A percentile compares a stretch with the other conserved stretches of the same genome.
phyloP scores from a whole-genome alignment of 2,329 filamentous ascomycete genomes.

The Hypoxylon sp. region DNA sequence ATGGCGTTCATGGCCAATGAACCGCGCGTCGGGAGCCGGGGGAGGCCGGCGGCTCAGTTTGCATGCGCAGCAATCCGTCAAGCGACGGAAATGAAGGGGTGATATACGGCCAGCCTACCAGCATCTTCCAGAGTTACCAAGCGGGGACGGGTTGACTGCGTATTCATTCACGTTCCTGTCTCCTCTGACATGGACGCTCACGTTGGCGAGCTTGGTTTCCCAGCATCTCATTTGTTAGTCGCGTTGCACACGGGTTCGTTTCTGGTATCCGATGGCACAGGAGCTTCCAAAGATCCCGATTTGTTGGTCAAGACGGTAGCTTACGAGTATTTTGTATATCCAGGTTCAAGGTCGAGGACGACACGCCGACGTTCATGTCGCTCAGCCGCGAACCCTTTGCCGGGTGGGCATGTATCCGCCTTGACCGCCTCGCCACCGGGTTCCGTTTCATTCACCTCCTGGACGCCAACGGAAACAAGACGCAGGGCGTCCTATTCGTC shows the following conservation, averaged over 20 bases:
- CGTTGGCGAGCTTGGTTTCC: constrained; percentile 13
- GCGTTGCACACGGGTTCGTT: constrained; percentile 24
- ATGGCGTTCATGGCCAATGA: constrained; percentile 26
- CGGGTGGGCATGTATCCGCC: constrained; percentile 66
- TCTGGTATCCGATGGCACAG: constrained; percentile 13
- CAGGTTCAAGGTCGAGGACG: constrained; percentile 65
- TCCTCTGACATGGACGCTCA: constrained; percentile 23
- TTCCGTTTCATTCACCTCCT: constrained; percentile 63
- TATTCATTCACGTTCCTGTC: background rate
- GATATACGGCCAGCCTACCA: constrained; percentile 24
- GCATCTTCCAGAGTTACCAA: background rate
- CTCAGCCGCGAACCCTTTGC: constrained; percentile 52
- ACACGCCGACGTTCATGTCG: constrained; percentile 44
- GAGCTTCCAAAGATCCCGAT: constrained; percentile 25
- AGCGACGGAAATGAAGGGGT: constrained; percentile 26
- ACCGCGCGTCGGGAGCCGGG: constrained; percentile 28
- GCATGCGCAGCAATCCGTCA: constrained; percentile 41
- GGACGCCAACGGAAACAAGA: constrained; percentile 54
- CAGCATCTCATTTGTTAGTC: constrained; percentile 16
- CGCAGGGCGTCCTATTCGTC: constrained; percentile 59
- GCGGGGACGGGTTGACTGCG: constrained; percentile 15
- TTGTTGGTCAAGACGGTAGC: constrained; percentile 27
- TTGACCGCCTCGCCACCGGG: constrained; percentile 63
- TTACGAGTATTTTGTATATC: constrained; percentile 36
- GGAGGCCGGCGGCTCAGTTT: constrained; percentile 35